These are phyloP conservation scores for Sarocladiaceae sp. DNA, from an alignment of 2,329 filamentous ascomycete species.

Conservation along the genomic window DNA sequence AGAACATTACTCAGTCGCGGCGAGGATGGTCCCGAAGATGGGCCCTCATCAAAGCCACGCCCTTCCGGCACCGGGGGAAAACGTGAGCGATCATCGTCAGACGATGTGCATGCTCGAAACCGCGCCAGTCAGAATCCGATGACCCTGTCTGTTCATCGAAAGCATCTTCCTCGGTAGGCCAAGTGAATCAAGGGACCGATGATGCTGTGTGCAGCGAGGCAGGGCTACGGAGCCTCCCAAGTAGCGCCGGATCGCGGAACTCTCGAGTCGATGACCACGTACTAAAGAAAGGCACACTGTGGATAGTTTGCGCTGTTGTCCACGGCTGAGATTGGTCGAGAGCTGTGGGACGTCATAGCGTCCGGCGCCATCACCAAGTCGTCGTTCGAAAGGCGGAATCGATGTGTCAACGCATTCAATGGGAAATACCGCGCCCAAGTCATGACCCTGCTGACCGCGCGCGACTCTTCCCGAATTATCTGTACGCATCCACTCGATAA, in stretches of 20 bases:
- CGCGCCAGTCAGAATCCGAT: background rate
- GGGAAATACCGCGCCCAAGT: constrained; percentile 6
- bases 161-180: background rate
- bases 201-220: background rate
- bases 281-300: no score
- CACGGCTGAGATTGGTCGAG: background rate
- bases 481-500: no score
- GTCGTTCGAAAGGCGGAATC: constrained; percentile 6
- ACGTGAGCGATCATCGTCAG: no score
- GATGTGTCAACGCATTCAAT: constrained; percentile 5
- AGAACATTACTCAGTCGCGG: constrained; percentile 6
- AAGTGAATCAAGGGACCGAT: constrained; percentile 4
- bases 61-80: background rate
- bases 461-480: background rate
- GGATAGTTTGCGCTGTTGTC: no score
- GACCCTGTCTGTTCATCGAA: no score
- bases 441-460: background rate
- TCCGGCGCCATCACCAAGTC: constrained; percentile 2
- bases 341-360: constrained; percentile 6
- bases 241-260: constrained; percentile 4
- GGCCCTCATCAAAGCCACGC: background rate
- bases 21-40: background rate
- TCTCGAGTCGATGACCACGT: background rate
- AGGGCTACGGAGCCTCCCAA: background rate
- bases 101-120: no score